Evolutionary conservation across 805 yeast genomes (phyloP), one percentile per base, ranked within the genome.

Genomic region (Metschnikowia amazonensis): DNA sequence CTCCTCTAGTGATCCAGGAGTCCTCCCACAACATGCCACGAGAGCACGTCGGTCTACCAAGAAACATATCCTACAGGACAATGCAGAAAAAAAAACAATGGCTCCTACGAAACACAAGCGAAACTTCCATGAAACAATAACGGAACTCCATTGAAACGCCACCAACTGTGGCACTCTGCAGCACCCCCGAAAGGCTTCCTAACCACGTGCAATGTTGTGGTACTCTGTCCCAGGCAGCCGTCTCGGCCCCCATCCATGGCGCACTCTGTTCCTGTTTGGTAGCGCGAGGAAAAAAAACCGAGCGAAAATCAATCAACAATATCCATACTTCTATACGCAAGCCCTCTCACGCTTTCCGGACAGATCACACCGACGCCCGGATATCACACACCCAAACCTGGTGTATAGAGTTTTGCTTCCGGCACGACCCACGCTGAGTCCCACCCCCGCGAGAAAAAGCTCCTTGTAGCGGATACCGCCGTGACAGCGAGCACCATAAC

Each of bases 211-310:
- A 27, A 27, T 2, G n/a, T 10, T 10, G 13, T 2, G 29, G 29
- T 27, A 2, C 10, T 6, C 29, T 27, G 29, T n/a, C 7, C 16
- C 14, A 27, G 29, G 5, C 23, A 10, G 27, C 27, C 27, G 10
- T 24, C 10, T 24, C 27, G 10, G 5, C 10, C 27, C 27, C 23
- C 14, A 14, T 4, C 14, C 38, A 23, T 21, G 27, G 33, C 41
- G 29, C 41, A 37, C 41, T 5, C 17, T 17, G 29, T 21, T 27
- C 20, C 31, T 18, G 27, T 28, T 14, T 34, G 37, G 17, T 27
- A 27, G 24, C 18, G 41, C 33, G 41, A 37, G 41, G 41, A 21
- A 31, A 39, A 39, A 38, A 39, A 39, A 30, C 14, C 35, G 42
- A 39, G 36, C 42, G 42, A 39, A 39, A 39, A 39, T 39, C 36